These are phyloP conservation scores for Nakaseomyces glabratus DNA, from an alignment of 1,139 yeast genomes.

Conservation along the genomic window DNA sequence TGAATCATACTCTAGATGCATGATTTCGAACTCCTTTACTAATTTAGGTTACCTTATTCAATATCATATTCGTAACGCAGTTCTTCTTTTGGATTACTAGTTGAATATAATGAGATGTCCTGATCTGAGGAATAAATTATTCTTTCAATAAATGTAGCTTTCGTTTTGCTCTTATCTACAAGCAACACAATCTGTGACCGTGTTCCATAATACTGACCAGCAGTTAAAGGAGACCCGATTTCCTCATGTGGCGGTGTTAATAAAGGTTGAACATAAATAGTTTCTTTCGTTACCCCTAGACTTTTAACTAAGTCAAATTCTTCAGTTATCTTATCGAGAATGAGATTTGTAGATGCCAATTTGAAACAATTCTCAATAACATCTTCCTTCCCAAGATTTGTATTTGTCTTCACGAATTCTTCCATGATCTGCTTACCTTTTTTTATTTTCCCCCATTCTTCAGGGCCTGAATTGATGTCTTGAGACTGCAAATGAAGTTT, in stretches of 20 bases:
- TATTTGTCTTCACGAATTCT: conserved; percentile 33
- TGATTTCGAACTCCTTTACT: too few relatives aligned
- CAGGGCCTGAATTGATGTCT: conserved; percentile 18
- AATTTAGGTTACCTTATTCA: too few relatives aligned
- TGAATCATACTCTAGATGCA: too few relatives aligned
- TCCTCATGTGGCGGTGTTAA: conserved; percentile 29
- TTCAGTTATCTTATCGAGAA: conserved; percentile 16
- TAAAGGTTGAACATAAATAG: conserved; percentile 66
- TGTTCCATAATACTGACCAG: conserved; percentile 69
- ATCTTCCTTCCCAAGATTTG: conserved; percentile 12
- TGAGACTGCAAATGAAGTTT: conserved; percentile 26
- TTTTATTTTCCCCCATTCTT: conserved; percentile 69
- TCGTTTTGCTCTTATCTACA: conserved; percentile 41
- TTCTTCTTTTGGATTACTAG: conserved; percentile 16
- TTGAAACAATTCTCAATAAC: conserved; percentile 45
- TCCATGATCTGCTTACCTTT: conserved; percentile 43
- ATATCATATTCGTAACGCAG: conserved; percentile 17
- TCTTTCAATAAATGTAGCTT: conserved; percentile 39
- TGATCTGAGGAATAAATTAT: conserved; percentile 34
- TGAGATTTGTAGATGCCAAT: conserved; percentile 40
- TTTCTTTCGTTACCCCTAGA: conserved; percentile 41
- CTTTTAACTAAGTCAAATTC: conserved; percentile 23
- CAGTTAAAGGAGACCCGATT: conserved; percentile 29
- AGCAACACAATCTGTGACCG: conserved; percentile 78
- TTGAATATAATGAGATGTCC: conserved; percentile 16